Percentiles rank a stretch among this genome's conserved stretches.
These are phyloP conservation scores for Nemania sp. DNA, from an alignment of 2,329 filamentous ascomycete species.

Conservation along the genomic window DNA sequence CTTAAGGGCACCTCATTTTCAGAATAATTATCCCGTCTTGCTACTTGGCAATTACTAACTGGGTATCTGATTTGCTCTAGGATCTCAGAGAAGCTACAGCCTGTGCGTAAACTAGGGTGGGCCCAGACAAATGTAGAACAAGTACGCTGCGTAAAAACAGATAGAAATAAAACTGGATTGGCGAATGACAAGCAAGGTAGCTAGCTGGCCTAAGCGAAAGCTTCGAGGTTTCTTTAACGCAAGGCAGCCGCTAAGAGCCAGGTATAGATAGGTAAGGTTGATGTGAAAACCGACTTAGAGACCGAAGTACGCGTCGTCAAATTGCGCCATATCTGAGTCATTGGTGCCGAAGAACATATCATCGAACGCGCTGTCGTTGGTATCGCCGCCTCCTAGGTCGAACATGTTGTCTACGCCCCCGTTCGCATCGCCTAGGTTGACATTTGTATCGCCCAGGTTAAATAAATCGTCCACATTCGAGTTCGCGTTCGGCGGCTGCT, in stretches of 20 bases:
- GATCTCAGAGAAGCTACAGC: too few species aligned
- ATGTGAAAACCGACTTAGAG: conserved; percentile 30
- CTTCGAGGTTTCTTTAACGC: neutral
- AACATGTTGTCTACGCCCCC: conserved; percentile 45
- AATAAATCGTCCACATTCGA: conserved; percentile 53
- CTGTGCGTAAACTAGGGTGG: too few species aligned
- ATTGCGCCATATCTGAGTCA: conserved; percentile 52
- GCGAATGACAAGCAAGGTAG: neutral
- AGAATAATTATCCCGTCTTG: too few species aligned
- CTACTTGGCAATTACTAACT: too few species aligned
- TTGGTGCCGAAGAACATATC: conserved; percentile 52
- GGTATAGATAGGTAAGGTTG: neutral
- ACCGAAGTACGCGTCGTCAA: conserved; percentile 54
- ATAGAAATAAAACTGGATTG: neutral
- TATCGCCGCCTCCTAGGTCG: conserved; percentile 44
- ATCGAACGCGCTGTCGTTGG: conserved; percentile 53
- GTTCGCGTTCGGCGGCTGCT: conserved; percentile 6
- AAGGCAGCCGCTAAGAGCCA: neutral
- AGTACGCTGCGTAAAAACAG: neutral
- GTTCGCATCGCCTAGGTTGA: conserved; percentile 47
- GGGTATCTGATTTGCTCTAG: too few species aligned
- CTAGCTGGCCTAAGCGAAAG: too few species aligned
- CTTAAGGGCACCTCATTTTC: too few species aligned
- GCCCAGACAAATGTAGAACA: neutral
- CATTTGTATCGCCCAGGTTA: conserved; percentile 45